Conservation (phyloP, 495 filamentous ascomycete species). For the Podospora pseudoanserina region DNA sequence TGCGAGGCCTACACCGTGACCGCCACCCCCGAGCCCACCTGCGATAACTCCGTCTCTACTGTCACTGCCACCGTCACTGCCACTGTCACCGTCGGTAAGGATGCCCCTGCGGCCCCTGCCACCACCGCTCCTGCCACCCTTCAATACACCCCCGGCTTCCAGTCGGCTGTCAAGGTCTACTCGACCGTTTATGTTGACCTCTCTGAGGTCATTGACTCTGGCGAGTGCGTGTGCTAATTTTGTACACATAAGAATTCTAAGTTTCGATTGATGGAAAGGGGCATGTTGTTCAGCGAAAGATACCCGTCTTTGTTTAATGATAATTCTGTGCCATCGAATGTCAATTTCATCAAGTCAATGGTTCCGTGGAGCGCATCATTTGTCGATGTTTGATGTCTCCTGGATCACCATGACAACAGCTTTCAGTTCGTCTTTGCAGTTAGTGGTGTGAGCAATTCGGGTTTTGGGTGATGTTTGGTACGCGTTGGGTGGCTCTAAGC, state of each 20-base stretch:
- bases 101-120: neutral
- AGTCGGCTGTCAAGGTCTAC: conserved; percentile 4
- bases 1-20: conserved; percentile 32
- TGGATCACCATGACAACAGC: neutral
- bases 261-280: neutral
- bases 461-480: neutral
- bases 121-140: conserved; percentile 3
- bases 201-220: conserved; percentile 7
- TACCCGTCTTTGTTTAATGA: neutral
- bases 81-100: neutral
- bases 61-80: conserved; percentile 9
- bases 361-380: neutral
- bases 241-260: neutral
- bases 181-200: conserved; percentile 9
- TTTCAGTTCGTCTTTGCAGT: neutral
- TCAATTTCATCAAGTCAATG: neutral
- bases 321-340: neutral
- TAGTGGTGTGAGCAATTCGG: neutral
- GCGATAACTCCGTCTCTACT: neutral
- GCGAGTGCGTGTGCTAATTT: conserved; percentile 7
- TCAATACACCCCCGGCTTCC: neutral
- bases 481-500: neutral
- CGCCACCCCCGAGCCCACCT: conserved; percentile 18
- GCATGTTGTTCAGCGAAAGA: neutral
- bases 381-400: neutral